Base-by-base conservation (phyloP, 176 grass and related monocot genomes). In the Raddia distichophylla region DNA sequence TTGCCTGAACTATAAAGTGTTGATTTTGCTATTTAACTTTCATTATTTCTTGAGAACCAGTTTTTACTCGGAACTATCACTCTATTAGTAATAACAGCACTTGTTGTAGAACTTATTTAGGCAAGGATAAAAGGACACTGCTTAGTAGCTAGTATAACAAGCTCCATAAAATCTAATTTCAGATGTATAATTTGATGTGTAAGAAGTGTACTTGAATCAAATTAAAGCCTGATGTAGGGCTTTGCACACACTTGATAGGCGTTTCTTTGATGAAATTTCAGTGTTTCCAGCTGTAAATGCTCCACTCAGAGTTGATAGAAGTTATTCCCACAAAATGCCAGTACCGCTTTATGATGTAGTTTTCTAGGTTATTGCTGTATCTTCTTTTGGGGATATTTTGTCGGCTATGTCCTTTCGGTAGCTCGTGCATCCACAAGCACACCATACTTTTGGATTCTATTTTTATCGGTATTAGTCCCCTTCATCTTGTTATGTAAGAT, bases 401-500 rank as follows among this genome's bases (percentile, higher is more conserved):
- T 54, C 64, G 69, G 14, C 67, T 17, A n/a, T 34, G 8, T 60
- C 32, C 22, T 32, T 43, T 20, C 44, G 1, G 6, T 32, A 49
- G 2, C 64, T 57, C 10, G 1, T 84, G 27, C 18, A 53, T 72
- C 16, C 6, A 0, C 34, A 13, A 7, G 59, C 19, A 4, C 0
- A 4, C 3, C 35, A 27, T 15, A 2, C 16, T 44, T 34, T 16
- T 63, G 33, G 27, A 62, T 77, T 43, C 20, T 32, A 18, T 43
- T 58, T 67, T 67, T n/a, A 47, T 10, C 54, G 2, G n/a, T 67
- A 17, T 65, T 67, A 50, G 45, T 78, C 43, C 27, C 48, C n/a
- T 60, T 71, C 33, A 64, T 7, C 14, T 47, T 73, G 67, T 67
- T 59, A 73, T 73, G 67, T 67, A 66, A 73, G 10, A 69, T 59